Evolutionary conservation across 306 rosid genomes (phyloP).

Genomic region (Cucurbita argyrosperma): DNA sequence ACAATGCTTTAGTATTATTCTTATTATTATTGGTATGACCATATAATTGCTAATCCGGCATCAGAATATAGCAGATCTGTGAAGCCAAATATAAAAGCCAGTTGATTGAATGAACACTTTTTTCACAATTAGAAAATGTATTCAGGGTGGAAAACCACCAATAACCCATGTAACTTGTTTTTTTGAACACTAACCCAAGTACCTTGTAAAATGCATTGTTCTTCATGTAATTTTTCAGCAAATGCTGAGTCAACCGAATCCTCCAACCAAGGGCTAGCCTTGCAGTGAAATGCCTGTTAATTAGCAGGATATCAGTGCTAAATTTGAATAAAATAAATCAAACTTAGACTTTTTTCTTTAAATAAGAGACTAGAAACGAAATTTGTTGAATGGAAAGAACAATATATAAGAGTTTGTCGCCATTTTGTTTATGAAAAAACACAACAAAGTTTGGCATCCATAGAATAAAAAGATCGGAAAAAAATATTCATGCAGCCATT

Average conservation of each 20-base stretch:
- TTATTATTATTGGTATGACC: not conserved
- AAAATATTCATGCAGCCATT: not conserved
- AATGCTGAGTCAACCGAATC: slow-evolving; percentile 85
- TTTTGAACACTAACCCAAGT: not conserved
- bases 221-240: slow-evolving; percentile 65
- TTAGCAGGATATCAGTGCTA: not conserved
- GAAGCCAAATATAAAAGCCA: not conserved
- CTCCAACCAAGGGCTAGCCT: slow-evolving; percentile 97
- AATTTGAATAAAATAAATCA: not conserved
- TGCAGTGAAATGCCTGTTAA: slow-evolving; percentile 70
- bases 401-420: not conserved
- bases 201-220: slow-evolving; percentile 97
- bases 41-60: not conserved
- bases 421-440: not conserved
- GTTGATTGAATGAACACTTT: not conserved
- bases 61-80: not conserved
- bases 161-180: slow-evolving; percentile 46
- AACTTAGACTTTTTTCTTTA: not conserved
- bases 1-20: not conserved
- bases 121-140: not conserved
- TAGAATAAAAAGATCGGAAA: not conserved
- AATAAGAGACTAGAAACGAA: not conserved
- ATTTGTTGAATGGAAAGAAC: not conserved
- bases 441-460: not conserved
- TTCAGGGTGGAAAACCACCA: not conserved